Conservation (phyloP, 2,329 filamentous ascomycete species). For the Venturia aucupariae region DNA sequence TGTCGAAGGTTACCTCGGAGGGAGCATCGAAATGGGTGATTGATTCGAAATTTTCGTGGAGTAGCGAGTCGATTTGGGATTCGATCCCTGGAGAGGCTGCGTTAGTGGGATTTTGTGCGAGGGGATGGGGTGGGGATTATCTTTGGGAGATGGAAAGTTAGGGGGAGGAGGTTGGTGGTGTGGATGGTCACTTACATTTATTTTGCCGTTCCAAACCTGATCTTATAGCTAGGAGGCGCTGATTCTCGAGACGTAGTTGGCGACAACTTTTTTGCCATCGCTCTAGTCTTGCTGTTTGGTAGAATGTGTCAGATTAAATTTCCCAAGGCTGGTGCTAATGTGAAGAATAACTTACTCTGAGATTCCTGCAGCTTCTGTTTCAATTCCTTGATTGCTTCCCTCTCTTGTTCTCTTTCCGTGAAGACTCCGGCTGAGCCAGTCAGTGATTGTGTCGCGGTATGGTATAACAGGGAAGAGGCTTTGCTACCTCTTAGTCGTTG, state of each 20-base stretch:
- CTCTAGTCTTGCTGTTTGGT: neutral
- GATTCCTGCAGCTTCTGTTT: neutral
- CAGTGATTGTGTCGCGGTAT: neutral
- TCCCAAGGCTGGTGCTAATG: neutral
- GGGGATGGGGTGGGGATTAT: neutral
- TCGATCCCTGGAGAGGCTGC: neutral
- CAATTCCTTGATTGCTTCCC: neutral
- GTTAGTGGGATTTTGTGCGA: neutral
- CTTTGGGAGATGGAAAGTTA: neutral
- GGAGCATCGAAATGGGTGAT: neutral
- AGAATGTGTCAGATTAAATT: neutral
- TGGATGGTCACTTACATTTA: neutral
- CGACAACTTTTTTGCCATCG: neutral
- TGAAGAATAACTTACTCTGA: neutral
- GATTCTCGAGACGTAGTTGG: neutral
- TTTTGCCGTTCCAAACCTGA: neutral
- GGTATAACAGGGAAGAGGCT: neutral
- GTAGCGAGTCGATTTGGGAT: slow-evolving; percentile 1
- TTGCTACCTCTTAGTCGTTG: neutral
- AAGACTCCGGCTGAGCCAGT: neutral
- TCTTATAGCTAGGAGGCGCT: neutral
- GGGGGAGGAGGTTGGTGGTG: neutral
- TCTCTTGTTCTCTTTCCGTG: neutral
- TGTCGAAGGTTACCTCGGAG: neutral
- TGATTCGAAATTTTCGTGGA: neutral